Base-by-base conservation (phyloP, 345 rosid genomes). In the Citrus glauca region DNA sequence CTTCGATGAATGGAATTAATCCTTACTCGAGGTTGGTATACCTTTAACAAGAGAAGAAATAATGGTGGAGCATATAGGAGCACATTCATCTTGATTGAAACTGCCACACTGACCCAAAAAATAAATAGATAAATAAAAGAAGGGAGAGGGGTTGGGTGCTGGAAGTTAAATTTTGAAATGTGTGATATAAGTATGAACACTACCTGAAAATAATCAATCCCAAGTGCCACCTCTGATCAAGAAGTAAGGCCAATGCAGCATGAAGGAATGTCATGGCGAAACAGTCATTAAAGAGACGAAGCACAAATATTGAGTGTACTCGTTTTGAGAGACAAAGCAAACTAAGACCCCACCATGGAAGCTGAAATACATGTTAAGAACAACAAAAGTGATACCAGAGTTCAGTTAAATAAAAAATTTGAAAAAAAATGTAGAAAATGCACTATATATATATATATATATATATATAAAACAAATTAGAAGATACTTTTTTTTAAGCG, bases 201-300 rank as follows among this genome's bases (percentile, higher is more conserved):
- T 70, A 90, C 98, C 99, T 94, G 85, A 94, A 96, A 80, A 91
- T 69, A 84, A 94, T 71, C 86, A 96, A 88, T 14, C 97, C 99
- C 20, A 96, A 79, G 80, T 91, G 91, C 98, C 98, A 96, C 81
- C 83, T 80, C 69, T 85, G 91, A 81, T 28, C 85, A 71, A 92
- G 87, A 82, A 94, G 55, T 48, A 80, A 85, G 81, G 97, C 93
- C 81, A 96, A 57, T 14, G 97, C 75, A 69, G 93, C 86, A 83
- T 96, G 97, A 40, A 96, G 91, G 74, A 96, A 87, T 65, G 93
- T 91, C 93, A 92, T 92, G 74, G 98, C 97, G 72, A 91, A 87
- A 84, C 98, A 94, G 82, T 92, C 98, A 79, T 96, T 96, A 80
- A 94, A 96, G 78, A 96, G 94, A 71, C 97, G 97, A 69, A 94